These are phyloP conservation scores for Jackrogersella minutella DNA, from an alignment of 495 filamentous ascomycete genomes.

Conservation along the genomic window DNA sequence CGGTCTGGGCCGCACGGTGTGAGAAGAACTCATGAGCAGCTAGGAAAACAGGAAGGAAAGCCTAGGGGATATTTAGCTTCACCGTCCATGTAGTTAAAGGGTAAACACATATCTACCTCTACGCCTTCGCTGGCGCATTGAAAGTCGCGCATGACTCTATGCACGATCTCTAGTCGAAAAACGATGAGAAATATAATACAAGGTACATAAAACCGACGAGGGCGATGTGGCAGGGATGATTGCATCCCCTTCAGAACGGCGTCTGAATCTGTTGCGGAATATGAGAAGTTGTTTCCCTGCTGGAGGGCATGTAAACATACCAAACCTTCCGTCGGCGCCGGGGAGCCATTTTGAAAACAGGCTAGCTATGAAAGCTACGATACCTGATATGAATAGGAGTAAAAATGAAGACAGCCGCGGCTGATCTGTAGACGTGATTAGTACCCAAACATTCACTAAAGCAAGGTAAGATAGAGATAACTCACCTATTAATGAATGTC, in stretches of 20 bases:
- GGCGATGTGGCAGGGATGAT: slow-evolving; percentile 50
- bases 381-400: slow-evolving; percentile 43
- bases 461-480: background rate
- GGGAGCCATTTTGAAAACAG: slow-evolving; percentile 55
- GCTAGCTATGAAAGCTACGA: slow-evolving; percentile 49
- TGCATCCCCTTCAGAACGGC: slow-evolving; percentile 42
- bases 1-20: slow-evolving; percentile 38
- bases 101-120: slow-evolving; percentile 45
- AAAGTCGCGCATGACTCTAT: slow-evolving; percentile 47
- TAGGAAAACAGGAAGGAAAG: slow-evolving; percentile 50
- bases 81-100: background rate
- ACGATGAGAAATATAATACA: slow-evolving; percentile 51
- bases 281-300: slow-evolving; percentile 8
- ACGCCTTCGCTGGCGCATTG: slow-evolving; percentile 54
- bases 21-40: slow-evolving; percentile 52
- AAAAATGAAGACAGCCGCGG: slow-evolving; percentile 51
- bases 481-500: slow-evolving; percentile 55
- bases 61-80: slow-evolving; percentile 38
- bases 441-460: background rate
- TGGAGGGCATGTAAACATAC: slow-evolving; percentile 31
- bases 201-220: slow-evolving; percentile 52
- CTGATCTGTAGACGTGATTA: slow-evolving; percentile 46
- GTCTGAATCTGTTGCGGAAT: slow-evolving; percentile 47
- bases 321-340: slow-evolving; percentile 55
- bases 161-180: slow-evolving; percentile 52